A percentile compares a stretch with the other conserved stretches of the same genome.
phyloP scores from a whole-genome alignment of 441 rosid genomes.

The Croton setiger region DNA sequence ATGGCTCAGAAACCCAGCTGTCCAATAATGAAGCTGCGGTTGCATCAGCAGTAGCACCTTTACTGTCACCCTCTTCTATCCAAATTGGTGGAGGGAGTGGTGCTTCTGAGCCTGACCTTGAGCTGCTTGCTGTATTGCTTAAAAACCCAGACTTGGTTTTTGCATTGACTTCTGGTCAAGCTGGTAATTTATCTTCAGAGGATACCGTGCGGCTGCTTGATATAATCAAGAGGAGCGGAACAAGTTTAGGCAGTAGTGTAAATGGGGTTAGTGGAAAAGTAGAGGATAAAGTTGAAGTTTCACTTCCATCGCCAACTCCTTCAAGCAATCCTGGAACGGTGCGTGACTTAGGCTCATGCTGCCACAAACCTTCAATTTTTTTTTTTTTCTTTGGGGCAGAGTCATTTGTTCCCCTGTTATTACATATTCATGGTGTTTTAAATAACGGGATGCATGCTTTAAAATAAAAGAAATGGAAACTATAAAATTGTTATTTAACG shows the following conservation, averaged over 20 bases:
- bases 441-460: slow-evolving; percentile 5
- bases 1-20: slow-evolving; percentile 47
- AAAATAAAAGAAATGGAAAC: slow-evolving; percentile 1
- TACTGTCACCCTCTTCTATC: slow-evolving; percentile 29
- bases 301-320: slow-evolving; percentile 99
- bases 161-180: slow-evolving; percentile 84
- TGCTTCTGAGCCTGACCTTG: slow-evolving; percentile 75
- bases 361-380: slow-evolving; percentile 25
- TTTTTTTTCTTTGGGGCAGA: slow-evolving; percentile 17
- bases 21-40: slow-evolving; percentile 35
- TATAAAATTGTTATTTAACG: not conserved
- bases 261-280: slow-evolving; percentile 39
- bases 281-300: slow-evolving; percentile 78
- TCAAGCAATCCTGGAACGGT: slow-evolving; percentile 90
- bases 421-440: not conserved
- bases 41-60: slow-evolving; percentile 15
- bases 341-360: slow-evolving; percentile 55
- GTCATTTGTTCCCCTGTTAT: slow-evolving; percentile 8
- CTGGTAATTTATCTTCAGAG: slow-evolving; percentile 54
- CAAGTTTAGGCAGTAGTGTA: slow-evolving; percentile 33
- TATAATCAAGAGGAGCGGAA: slow-evolving; percentile 76
- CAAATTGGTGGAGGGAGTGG: slow-evolving; percentile 27
- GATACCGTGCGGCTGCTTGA: slow-evolving; percentile 90
- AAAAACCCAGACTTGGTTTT: slow-evolving; percentile 89
- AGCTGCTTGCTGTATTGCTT: slow-evolving; percentile 87